Evolutionary conservation across 2,329 filamentous ascomycete species (phyloP), one percentile per base, ranked within the genome.

Genomic region (Lecanicillium sp.): DNA sequence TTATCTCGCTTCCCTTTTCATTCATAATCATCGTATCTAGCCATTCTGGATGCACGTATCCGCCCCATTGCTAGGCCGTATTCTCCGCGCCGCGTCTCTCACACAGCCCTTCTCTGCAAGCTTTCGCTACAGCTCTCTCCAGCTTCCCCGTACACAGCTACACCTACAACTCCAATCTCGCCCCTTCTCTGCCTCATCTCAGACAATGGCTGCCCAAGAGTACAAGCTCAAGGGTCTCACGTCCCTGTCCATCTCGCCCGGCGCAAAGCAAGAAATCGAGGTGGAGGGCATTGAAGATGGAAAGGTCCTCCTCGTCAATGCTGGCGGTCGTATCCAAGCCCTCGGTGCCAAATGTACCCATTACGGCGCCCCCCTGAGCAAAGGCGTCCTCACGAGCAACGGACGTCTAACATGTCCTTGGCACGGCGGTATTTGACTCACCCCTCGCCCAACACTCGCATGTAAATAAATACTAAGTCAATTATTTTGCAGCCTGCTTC

Each of bases 371-470:
- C 92, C 92, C 12, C 65, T 98, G 47, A 78, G 80, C 38, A 87
- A 90, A 49, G 92, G 92, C 38, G 80, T 96, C 7, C 64, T 98
- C 46, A 85, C 85, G 7, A 76, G 78, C 3, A 80, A 84, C 49
- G 92, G 92, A 5, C 75, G 87, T 36, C 63, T 98, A 45, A 95
- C 86, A 6, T 98, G 92, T 59, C 88, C 90, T 4, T 96, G 92
- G 92, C 90, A 96, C 58, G 90, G 90, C 67, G 87, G 86, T 92
- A 58, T n/a, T n/a, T n/a, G n/a, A n/a, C n/a, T n/a, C n/a, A n/a
- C n/a, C n/a, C n/a, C n/a, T n/a, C n/a, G n/a, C n/a, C n/a, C n/a
- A n/a, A n/a, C n/a, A n/a, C n/a, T n/a, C n/a, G n/a, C n/a, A n/a
- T n/a, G n/a, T n/a, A n/a, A n/a, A n/a, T n/a, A n/a, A n/a, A n/a